Base-by-base conservation (phyloP, 2,329 filamentous ascomycete genomes). In the Colletotrichum sojae region DNA sequence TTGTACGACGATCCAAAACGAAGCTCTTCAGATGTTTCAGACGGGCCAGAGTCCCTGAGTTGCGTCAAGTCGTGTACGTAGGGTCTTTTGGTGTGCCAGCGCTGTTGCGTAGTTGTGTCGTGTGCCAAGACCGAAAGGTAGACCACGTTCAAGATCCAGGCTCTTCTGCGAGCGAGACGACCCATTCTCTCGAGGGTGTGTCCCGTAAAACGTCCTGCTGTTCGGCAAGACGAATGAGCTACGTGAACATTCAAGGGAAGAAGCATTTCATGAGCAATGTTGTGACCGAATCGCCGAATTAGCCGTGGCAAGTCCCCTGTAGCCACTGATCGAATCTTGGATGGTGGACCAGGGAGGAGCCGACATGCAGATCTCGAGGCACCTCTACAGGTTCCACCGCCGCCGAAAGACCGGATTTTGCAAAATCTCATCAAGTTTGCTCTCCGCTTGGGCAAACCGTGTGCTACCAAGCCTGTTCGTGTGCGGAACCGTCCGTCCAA, bases 401-500 rank as follows among this genome's bases (percentile, higher is more conserved):
- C 43, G 16, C 54, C 40, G 36, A 48, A 65, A 39, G 40, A 60
- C 54, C 54, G 54, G 25, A 45, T 60, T 63, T 45, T 31, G 40
- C 49, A 43, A 53, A 54, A 22, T 52, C 52, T 55, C 48, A 45
- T 59, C 48, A 25, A 22, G 39, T 58, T 64, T 54, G 65, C 40
- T 58, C 58, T 59, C 48, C 48, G 46, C 31, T 48, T n/a, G 49
- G n/a, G 6, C 16, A 51, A 51, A 51, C 22, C 48, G 48, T 48
- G 45, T 63, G n/a, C 13, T 63, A 22, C 27, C 25, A 40, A 46
- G 55, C 46, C 16, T 18, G 25, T 18, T 63, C 45, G 48, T 64
- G 40, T 15, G 46, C 65, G 65, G 60, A 57, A 58, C 59, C 52
- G 59, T 39, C 60, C 60, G 65, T 46, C 39, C 31, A 53, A 16